These are phyloP conservation scores for Linnemannia elongata DNA, from an alignment of 192 early-diverging fungal genomes.

Conservation along the genomic window DNA sequence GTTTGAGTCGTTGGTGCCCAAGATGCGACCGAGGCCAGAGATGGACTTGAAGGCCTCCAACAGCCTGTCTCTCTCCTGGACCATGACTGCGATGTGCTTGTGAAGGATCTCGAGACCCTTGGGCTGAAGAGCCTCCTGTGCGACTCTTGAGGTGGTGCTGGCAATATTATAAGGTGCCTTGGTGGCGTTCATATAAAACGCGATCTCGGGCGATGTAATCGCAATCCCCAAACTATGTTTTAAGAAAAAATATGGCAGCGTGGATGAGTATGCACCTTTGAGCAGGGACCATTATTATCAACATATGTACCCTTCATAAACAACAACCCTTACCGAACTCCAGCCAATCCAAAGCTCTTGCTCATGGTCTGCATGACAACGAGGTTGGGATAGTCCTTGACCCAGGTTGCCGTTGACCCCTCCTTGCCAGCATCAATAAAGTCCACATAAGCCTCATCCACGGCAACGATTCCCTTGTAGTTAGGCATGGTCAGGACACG, in stretches of 20 bases:
- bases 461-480: slow-evolving; percentile 90
- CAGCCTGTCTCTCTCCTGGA: slow-evolving; percentile 75
- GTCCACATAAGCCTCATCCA: slow-evolving; percentile 99
- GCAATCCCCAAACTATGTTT: slow-evolving; percentile 83
- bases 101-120: slow-evolving; percentile 79
- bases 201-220: slow-evolving; percentile 83
- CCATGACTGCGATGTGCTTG: slow-evolving; percentile 69
- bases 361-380: slow-evolving; percentile 98
- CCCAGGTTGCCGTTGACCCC: slow-evolving; percentile 83
- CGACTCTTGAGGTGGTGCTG: slow-evolving; percentile 85
- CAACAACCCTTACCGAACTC: slow-evolving; percentile 77
- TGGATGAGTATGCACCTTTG: not conserved
- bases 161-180: slow-evolving; percentile 99
- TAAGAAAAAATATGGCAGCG: not conserved
- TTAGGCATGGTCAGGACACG: slow-evolving; percentile 75
- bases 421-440: slow-evolving; percentile 80
- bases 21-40: slow-evolving; percentile 76
- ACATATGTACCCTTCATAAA: not conserved
- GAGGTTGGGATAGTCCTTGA: slow-evolving; percentile 89
- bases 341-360: slow-evolving; percentile 99
- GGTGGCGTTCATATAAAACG: slow-evolving; percentile 94
- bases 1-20: slow-evolving; percentile 95
- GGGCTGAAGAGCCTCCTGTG: slow-evolving; percentile 80
- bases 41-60: slow-evolving; percentile 73
- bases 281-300: not conserved